phyloP scores from a whole-genome alignment of 257 asterid species.

The Nicotiana benthamiana region DNA sequence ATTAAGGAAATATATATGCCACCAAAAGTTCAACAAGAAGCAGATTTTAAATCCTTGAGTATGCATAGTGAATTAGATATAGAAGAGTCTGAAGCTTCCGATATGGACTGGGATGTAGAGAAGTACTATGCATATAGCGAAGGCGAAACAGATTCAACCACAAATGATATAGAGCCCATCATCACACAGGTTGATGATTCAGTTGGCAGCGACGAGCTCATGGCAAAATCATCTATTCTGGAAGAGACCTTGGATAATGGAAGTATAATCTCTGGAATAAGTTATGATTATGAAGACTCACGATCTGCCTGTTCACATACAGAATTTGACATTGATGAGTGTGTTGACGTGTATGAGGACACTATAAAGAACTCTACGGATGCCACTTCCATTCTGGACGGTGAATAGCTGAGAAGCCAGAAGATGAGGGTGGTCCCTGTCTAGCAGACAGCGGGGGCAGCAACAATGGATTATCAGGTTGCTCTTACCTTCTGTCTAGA shows the following conservation, averaged over 20 bases:
- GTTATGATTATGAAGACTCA: background rate
- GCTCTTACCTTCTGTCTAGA: background rate
- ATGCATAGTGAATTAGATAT: slow-evolving; percentile 3
- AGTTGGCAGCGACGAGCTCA: background rate
- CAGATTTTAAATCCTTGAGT: slow-evolving; percentile 2
- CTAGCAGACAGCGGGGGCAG: background rate
- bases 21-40: background rate
- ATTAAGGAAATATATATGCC: background rate
- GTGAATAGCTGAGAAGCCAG: background rate
- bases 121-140: slow-evolving; percentile 5
- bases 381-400: background rate
- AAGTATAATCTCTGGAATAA: slow-evolving; percentile 23
- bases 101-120: slow-evolving; percentile 49
- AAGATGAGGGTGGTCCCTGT: slow-evolving; percentile 1
- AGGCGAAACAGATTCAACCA: background rate
- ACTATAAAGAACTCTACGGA: background rate
- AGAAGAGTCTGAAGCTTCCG: slow-evolving; percentile 33
- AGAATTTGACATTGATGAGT: slow-evolving; percentile 12
- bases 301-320: slow-evolving; percentile 5
- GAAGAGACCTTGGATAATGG: slow-evolving; percentile 30
- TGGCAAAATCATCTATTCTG: background rate
- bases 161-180: background rate
- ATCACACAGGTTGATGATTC: slow-evolving; percentile 4
- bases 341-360: background rate
- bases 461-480: slow-evolving; percentile 1